Conservation (phyloP, 768 basidiomycete species). For the Crassisporium funariophilum region DNA sequence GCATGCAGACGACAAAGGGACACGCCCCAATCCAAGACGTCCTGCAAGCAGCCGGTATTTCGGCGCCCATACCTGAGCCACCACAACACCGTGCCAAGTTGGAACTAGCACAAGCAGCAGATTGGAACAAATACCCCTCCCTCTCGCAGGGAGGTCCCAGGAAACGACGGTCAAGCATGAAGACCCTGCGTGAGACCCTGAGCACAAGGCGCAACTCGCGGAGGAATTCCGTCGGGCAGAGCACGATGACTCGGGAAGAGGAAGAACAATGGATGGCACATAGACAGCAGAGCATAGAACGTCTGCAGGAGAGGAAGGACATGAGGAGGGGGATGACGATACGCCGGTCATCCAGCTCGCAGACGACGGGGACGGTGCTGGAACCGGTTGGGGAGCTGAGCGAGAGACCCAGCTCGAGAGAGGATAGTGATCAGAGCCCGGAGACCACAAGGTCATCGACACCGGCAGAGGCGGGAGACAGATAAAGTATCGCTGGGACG, state of each 20-base stretch:
- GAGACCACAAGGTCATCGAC: neutral
- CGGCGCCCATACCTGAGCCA: neutral
- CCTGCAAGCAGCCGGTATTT: slow-evolving; percentile 57
- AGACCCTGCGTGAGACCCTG: neutral
- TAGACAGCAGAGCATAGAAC: slow-evolving; percentile 30
- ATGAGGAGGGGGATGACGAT: slow-evolving; percentile 21
- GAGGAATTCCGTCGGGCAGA: slow-evolving; percentile 4
- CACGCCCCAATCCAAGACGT: slow-evolving; percentile 77
- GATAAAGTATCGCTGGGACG: slow-evolving; percentile 1
- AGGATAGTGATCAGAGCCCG: no score
- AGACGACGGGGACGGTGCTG: slow-evolving; percentile 2
- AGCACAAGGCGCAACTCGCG: neutral
- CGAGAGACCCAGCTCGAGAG: neutral
- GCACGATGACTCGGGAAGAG: slow-evolving; percentile 25
- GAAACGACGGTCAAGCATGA: slow-evolving; percentile 5
- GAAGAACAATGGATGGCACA: slow-evolving; percentile 34
- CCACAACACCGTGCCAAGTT: neutral
- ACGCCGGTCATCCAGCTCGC: slow-evolving; percentile 4
- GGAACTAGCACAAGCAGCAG: neutral
- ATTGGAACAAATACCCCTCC: neutral
- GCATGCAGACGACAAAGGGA: slow-evolving; percentile 76
- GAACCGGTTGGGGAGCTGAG: slow-evolving; percentile 7
- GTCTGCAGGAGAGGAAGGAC: slow-evolving; percentile 31
- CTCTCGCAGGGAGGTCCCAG: neutral
- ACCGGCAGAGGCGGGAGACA: slow-evolving; percentile 1